Base-by-base conservation (phyloP, 345 rosid species). In the Excoecaria cochinchinensis region DNA sequence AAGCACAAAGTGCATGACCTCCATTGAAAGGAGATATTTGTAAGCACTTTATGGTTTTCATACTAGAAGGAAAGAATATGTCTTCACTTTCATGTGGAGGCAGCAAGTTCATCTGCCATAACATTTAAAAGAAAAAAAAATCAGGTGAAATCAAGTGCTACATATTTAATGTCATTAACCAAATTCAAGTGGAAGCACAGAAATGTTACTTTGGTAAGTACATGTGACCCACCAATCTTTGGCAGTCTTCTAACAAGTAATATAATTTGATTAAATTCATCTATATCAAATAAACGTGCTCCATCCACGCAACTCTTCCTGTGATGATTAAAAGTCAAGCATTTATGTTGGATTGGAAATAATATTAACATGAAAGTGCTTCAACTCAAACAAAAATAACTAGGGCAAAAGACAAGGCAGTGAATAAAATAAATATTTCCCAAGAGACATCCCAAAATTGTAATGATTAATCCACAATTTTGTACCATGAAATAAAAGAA, bases 271-370 rank as follows among this genome's bases (percentile, higher is more conserved):
- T 81, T 77, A 46, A 80, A 74, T 71, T 80, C 84, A 77, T 87
- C 89, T 63, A 89, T 76, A 77, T 92, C 99, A 85, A 95, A 92
- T 81, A 95, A 68, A 64, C 97, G 92, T 53, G 91, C 97, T 77
- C 97, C 99, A 76, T 79, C 89, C 66, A 90, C 82, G 76, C 81
- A 87, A 71, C 71, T 86, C 91, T 6, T 77, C 80, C 97, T 94
- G 69, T 48, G 60, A 66, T 24, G 25, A 75, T 69, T 19, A 63
- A 64, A 69, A 46, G 8, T 19, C 40, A 15, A 8, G 36, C 10
- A 16, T 52, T 31, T 55, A 56, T 5, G 22, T 59, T 15, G 38
- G 8, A 75, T 19, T 44, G 31, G 31, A 42, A 12, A 52, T 8
- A 47, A 2, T 4, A 68, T 5, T 0, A 24, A 48, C 5, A 36